These are phyloP conservation scores for Trematosphaeria pertusa DNA, from an alignment of 2,329 filamentous ascomycete genomes.

Conservation along the genomic window DNA sequence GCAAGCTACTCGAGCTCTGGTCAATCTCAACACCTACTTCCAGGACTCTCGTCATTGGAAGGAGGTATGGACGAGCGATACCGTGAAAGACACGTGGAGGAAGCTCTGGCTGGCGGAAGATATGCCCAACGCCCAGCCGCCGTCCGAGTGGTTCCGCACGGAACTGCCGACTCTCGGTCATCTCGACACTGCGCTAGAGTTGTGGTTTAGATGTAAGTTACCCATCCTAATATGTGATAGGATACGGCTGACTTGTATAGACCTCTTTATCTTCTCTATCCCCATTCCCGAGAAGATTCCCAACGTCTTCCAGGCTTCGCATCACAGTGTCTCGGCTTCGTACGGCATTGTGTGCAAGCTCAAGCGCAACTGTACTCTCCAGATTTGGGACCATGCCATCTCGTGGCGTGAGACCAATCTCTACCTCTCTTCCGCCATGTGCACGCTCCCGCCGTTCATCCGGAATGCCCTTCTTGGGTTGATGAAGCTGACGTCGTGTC, in stretches of 20 bases:
- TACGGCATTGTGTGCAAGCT: slow-evolving; percentile 69
- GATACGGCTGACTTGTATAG: slow-evolving; percentile 26
- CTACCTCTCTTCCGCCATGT: slow-evolving; percentile 50
- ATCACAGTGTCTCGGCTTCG: slow-evolving; percentile 66
- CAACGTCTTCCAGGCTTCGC: slow-evolving; percentile 68
- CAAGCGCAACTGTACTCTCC: slow-evolving; percentile 64
- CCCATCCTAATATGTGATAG: not conserved
- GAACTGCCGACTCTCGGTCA: slow-evolving; percentile 56
- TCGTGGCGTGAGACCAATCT: slow-evolving; percentile 63
- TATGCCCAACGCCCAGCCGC: slow-evolving; percentile 50
- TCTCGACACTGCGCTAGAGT: slow-evolving; percentile 54
- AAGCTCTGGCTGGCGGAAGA: slow-evolving; percentile 55
- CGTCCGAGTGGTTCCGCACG: slow-evolving; percentile 54
- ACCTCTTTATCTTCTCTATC: slow-evolving; percentile 64
- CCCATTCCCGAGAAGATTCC: slow-evolving; percentile 64
- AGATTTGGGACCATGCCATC: slow-evolving; percentile 71
- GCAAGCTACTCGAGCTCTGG: slow-evolving; percentile 49
- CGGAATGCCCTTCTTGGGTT: slow-evolving; percentile 49
- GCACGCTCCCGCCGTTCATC: slow-evolving; percentile 50
- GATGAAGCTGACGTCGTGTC: slow-evolving; percentile 50
- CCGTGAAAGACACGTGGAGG: slow-evolving; percentile 56
- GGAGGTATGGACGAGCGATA: slow-evolving; percentile 55
- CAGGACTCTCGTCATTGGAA: slow-evolving; percentile 54
- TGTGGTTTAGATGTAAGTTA: slow-evolving; percentile 54
- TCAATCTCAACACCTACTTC: slow-evolving; percentile 55